Percentiles rank a stretch among this genome's conserved stretches.
Conservation (phyloP, 345 rosid genomes). For the Eucalyptus melliodora region DNA sequence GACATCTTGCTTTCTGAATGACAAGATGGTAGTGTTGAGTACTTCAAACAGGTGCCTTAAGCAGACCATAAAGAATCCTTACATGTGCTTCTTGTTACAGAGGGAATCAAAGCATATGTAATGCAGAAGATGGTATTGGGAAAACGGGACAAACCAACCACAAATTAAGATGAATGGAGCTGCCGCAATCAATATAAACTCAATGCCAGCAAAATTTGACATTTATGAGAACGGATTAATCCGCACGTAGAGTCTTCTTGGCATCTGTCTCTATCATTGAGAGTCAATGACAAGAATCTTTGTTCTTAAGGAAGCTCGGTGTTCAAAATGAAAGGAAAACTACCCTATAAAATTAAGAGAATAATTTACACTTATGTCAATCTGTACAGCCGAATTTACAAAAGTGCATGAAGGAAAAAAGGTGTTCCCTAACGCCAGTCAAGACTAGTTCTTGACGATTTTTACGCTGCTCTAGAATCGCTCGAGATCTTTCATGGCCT, state of each 20-base stretch:
- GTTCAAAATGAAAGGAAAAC: neutral
- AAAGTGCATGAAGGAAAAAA: neutral
- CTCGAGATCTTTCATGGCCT: slow-evolving; percentile 85
- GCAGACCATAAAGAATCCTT: neutral
- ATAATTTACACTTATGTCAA: slow-evolving; percentile 8
- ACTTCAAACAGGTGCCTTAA: neutral
- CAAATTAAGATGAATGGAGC: neutral
- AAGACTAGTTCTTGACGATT: slow-evolving; percentile 54
- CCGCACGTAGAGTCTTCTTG: neutral
- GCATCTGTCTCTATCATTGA: neutral
- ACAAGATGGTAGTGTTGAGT: neutral
- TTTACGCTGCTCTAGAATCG: slow-evolving; percentile 80
- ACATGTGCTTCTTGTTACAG: no score
- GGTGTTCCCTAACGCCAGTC: neutral
- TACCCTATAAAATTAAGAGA: neutral
- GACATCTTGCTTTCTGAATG: neutral
- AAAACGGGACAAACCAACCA: neutral
- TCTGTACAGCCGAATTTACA: slow-evolving; percentile 25
- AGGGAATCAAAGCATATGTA: neutral
- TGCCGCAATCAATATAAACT: neutral
- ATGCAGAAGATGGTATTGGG: neutral
- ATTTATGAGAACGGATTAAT: neutral
- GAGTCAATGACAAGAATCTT: neutral
- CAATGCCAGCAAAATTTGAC: neutral
- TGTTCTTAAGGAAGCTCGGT: neutral